Evolutionary conservation across 148 eudicot species (phyloP).

Genomic region (Chenopodium suecicum): DNA sequence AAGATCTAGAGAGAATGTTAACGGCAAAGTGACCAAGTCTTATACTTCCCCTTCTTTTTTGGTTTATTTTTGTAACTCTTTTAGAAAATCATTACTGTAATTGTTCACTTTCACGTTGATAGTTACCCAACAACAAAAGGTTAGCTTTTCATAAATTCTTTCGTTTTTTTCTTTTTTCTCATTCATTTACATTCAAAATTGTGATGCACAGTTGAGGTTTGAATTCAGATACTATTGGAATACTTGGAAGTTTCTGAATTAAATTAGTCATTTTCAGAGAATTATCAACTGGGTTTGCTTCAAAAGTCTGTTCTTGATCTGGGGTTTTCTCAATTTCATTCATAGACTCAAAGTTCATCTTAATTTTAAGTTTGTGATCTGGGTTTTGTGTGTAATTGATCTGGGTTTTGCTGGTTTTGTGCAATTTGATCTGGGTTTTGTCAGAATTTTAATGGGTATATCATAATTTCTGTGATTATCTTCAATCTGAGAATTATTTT

Average conservation of each 20-base stretch:
- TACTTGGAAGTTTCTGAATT: constrained; percentile 4
- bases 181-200: not conserved
- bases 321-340: constrained; percentile 1
- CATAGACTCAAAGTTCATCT: not conserved
- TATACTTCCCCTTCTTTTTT: not conserved
- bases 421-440: constrained; percentile 27
- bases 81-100: not conserved
- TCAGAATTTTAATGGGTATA: constrained; percentile 25
- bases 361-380: constrained; percentile 21
- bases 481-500: not conserved
- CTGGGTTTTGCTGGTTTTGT: constrained; percentile 22
- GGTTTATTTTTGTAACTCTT: not conserved
- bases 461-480: not conserved
- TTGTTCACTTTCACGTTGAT: constrained; percentile 7
- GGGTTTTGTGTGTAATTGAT: constrained; percentile 21
- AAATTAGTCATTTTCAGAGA: constrained; percentile 10
- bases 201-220: not conserved
- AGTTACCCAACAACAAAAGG: not conserved
- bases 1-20: constrained; percentile 21
- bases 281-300: constrained; percentile 15
- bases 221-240: not conserved
- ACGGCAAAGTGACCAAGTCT: constrained; percentile 9
- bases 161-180: not conserved
- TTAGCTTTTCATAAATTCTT: not conserved
- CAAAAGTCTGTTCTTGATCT: constrained; percentile 22